Percentiles rank a stretch among this genome's conserved stretches.
Evolutionary conservation across 345 rosid genomes (phyloP).

Genomic region (Dimocarpus longan): DNA sequence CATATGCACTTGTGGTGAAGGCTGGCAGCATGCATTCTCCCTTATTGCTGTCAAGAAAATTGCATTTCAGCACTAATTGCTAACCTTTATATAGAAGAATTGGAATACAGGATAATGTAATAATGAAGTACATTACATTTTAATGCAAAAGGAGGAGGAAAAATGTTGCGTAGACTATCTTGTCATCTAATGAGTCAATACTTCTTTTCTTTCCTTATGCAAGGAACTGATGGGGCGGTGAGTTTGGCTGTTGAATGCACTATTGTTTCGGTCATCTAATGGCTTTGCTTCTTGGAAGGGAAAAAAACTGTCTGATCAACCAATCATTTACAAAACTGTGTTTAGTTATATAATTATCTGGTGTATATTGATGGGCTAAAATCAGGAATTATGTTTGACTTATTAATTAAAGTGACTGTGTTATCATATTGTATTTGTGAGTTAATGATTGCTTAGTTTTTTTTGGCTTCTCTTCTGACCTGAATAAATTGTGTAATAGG

Average conservation of each 20-base stretch:
- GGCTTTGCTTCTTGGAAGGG: not conserved
- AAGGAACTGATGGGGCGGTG: not conserved
- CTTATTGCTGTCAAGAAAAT: not conserved
- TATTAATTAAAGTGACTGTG: not conserved
- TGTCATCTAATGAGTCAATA: not conserved
- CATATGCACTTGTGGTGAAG: not conserved
- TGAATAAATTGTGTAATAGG: slow-evolving; percentile 45
- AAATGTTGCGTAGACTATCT: not conserved
- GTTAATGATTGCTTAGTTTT: not conserved
- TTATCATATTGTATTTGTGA: not conserved
- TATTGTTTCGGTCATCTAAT: not conserved
- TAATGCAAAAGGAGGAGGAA: not conserved
- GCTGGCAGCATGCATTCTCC: not conserved
- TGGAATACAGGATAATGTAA: not conserved
- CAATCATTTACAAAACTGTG: not conserved
- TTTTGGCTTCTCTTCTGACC: slow-evolving; percentile 24
- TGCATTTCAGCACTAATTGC: not conserved
- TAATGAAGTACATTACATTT: not conserved
- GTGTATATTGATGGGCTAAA: not conserved
- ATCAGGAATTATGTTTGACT: not conserved
- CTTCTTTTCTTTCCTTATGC: not conserved
- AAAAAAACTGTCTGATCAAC: not conserved
- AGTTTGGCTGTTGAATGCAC: not conserved
- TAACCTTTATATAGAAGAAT: not conserved
- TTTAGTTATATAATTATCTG: not conserved